These are phyloP conservation scores for Pecoramyces ruminantium DNA, from an alignment of 192 early-diverging fungal species.

Conservation along the genomic window DNA sequence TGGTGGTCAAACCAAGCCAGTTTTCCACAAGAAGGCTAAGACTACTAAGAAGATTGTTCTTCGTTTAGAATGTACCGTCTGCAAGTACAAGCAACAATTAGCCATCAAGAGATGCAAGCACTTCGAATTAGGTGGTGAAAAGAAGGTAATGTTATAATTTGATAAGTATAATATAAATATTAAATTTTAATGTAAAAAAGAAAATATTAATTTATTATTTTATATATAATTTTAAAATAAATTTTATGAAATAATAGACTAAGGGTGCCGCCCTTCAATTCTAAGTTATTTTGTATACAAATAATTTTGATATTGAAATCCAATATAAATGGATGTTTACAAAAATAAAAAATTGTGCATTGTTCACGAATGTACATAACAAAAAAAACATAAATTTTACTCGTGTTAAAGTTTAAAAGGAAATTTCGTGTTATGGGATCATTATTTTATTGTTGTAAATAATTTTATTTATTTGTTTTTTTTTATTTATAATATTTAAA, in stretches of 20 bases:
- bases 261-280: conserved; percentile 74
- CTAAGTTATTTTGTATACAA: conserved; percentile 23
- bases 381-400: background rate
- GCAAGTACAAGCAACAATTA: conserved; percentile 97
- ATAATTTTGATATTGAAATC: background rate
- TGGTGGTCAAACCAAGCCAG: conserved; percentile 99
- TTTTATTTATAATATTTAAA: too few relatives aligned
- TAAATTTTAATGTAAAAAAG: too few relatives aligned
- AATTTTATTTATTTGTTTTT: too few relatives aligned
- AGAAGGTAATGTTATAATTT: conserved; percentile 66
- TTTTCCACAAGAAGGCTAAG: conserved; percentile 99
- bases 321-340: background rate
- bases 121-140: conserved; percentile 99
- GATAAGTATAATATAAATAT: too few relatives aligned
- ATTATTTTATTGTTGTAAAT: too few relatives aligned
- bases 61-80: conserved; percentile 92
- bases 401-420: background rate
- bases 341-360: background rate
- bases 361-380: background rate
- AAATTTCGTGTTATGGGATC: background rate
- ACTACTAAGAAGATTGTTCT: conserved; percentile 99
- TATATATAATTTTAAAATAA: too few relatives aligned
- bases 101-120: conserved; percentile 99
- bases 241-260: conserved; percentile 15
- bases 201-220: too few relatives aligned